These are phyloP conservation scores for Cladosporium sp. DNA, from an alignment of 2,329 filamentous ascomycete species.

Conservation along the genomic window DNA sequence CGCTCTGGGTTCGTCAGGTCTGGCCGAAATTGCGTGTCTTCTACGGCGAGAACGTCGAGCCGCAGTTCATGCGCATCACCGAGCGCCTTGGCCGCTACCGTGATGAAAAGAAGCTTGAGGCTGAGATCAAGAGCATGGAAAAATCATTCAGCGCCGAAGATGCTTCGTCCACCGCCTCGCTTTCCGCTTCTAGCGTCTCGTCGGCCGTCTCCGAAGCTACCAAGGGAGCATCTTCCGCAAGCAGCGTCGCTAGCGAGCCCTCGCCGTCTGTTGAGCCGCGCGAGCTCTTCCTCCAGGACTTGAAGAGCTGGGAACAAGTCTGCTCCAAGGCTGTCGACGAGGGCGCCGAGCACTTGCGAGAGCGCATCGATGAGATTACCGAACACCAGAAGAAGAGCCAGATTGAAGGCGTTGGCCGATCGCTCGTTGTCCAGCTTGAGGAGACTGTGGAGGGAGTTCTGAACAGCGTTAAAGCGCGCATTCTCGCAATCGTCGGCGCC, in stretches of 20 bases:
- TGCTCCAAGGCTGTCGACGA: constrained; percentile 82
- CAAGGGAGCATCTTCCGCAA: constrained; percentile 22
- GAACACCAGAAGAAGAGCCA: constrained; percentile 63
- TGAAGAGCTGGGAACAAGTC: constrained; percentile 81
- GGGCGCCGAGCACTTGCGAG: constrained; percentile 64
- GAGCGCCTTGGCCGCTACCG: constrained; percentile 78
- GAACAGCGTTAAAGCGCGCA: constrained; percentile 59
- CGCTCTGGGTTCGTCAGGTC: constrained; percentile 69
- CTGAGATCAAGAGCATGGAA: constrained; percentile 53
- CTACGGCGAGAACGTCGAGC: constrained; percentile 90
- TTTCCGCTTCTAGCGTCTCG: constrained; percentile 24
- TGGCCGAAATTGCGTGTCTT: constrained; percentile 77
- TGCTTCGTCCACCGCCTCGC: constrained; percentile 22
- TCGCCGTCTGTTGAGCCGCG: constrained; percentile 40
- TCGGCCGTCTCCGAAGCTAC: constrained; percentile 25
- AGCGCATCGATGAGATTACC: constrained; percentile 66
- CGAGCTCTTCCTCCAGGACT: constrained; percentile 67
- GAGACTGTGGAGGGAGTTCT: constrained; percentile 62
- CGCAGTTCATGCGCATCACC: constrained; percentile 86
- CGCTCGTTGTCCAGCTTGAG: constrained; percentile 64
- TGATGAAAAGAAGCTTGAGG: constrained; percentile 58
- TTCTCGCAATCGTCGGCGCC: constrained; percentile 50
- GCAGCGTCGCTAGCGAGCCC: constrained; percentile 42
- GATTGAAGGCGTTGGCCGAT: constrained; percentile 60
- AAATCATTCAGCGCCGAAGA: constrained; percentile 24